phyloP scores from a whole-genome alignment of 2,329 filamentous ascomycete genomes.

The Scortechinia acanthostroma region DNA sequence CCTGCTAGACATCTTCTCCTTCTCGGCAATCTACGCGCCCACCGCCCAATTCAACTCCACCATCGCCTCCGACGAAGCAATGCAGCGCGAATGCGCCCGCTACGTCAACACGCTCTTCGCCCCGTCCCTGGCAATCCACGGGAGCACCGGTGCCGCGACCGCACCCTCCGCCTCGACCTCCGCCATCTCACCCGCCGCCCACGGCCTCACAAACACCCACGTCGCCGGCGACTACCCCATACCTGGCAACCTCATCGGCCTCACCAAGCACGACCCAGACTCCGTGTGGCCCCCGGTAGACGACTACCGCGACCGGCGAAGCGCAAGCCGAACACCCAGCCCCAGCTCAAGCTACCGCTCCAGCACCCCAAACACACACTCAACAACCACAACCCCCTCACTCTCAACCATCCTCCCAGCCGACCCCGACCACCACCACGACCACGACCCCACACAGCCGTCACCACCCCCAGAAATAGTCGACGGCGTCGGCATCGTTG shows the following conservation, averaged over 20 bases:
- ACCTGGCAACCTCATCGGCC: background rate
- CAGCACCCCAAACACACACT: no score
- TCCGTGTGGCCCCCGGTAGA: background rate
- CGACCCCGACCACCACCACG: no score
- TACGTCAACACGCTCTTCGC: conserved; percentile 38
- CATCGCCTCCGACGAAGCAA: conserved; percentile 42
- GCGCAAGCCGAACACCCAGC: background rate
- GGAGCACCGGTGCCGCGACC: background rate
- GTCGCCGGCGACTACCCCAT: background rate
- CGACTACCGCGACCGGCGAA: background rate
- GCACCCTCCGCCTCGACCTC: background rate
- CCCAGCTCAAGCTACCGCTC: no score
- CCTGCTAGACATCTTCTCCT: conserved; percentile 61
- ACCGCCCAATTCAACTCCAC: conserved; percentile 44
- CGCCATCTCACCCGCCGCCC: background rate
- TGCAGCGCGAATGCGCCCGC: conserved; percentile 52
- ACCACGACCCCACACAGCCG: background rate
- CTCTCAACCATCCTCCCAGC: no score
- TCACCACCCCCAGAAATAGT: background rate
- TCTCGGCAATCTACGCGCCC: conserved; percentile 56
- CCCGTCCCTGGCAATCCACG: conserved; percentile 4
- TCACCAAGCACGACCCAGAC: background rate
- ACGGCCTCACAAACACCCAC: background rate
- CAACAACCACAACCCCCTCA: background rate
- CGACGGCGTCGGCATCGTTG: conserved; percentile 29